phyloP scores from a whole-genome alignment of 1,284 basidiomycete genomes.

The Tetrapyrgos nigripes region DNA sequence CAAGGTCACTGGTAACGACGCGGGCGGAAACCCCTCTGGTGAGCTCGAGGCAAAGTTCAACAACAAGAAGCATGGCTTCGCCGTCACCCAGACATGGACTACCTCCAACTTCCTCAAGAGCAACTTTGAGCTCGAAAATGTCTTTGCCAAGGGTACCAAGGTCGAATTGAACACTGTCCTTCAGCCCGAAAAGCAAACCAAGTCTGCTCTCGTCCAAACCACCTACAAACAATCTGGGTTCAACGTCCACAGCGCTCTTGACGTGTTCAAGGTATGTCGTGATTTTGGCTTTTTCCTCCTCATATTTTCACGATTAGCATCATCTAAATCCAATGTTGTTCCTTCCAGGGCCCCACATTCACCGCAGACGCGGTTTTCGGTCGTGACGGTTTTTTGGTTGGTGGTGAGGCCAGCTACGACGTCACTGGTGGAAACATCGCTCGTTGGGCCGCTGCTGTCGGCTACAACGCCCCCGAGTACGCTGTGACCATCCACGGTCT shows the following conservation, averaged over 20 bases:
- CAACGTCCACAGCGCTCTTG: conserved; percentile 91
- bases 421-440: conserved; percentile 93
- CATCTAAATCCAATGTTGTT: conserved; percentile 8
- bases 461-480: conserved; percentile 97
- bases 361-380: conserved; percentile 96
- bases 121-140: conserved; percentile 96
- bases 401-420: conserved; percentile 97
- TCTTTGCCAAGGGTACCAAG: conserved; percentile 98
- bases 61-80: conserved; percentile 89
- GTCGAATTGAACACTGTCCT: conserved; percentile 90
- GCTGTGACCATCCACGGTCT: conserved; percentile 95
- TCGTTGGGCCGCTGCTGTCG: conserved; percentile 91
- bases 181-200: conserved; percentile 85
- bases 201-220: conserved; percentile 83
- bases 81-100: conserved; percentile 94
- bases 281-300: conserved; percentile 14
- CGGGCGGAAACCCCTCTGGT: conserved; percentile 75
- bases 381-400: conserved; percentile 96
- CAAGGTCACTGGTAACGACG: conserved; percentile 85
- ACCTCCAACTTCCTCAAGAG: conserved; percentile 92
- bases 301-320: conserved; percentile 7
- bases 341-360: conserved; percentile 88
- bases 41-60: conserved; percentile 93
- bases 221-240: conserved; percentile 97
- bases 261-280: conserved; percentile 90